phyloP scores from a whole-genome alignment of 2,329 filamentous ascomycete genomes.

The Hypoxylon sp. region DNA sequence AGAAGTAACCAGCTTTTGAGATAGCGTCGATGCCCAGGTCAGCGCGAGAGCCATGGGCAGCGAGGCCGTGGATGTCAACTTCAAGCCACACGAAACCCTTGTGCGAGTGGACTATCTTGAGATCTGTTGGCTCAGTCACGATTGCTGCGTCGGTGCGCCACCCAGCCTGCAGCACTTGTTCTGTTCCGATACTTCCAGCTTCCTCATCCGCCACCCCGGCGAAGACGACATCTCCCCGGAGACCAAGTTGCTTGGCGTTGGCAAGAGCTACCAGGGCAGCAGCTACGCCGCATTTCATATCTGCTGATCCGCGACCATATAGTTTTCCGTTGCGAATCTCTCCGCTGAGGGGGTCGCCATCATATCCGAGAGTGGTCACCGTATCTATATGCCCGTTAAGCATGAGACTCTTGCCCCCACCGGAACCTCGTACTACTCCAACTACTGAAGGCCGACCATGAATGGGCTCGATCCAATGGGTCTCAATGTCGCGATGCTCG shows the following conservation, averaged over 20 bases:
- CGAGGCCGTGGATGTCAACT: slow-evolving; percentile 59
- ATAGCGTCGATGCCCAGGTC: slow-evolving; percentile 67
- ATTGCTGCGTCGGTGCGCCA: slow-evolving; percentile 68
- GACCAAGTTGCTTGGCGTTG: slow-evolving; percentile 53
- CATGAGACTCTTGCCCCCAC: slow-evolving; percentile 65
- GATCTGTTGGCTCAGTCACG: slow-evolving; percentile 63
- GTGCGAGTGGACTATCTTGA: slow-evolving; percentile 61
- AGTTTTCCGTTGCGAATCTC: slow-evolving; percentile 57
- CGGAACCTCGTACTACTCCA: slow-evolving; percentile 62
- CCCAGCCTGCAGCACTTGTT: slow-evolving; percentile 64
- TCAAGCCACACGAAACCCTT: slow-evolving; percentile 66
- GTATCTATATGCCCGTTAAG: slow-evolving; percentile 69
- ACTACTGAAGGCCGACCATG: slow-evolving; percentile 66
- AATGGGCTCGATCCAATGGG: slow-evolving; percentile 63
- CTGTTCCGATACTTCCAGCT: slow-evolving; percentile 64
- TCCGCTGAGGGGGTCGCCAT: slow-evolving; percentile 62
- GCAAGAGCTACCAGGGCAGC: slow-evolving; percentile 61
- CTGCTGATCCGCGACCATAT: slow-evolving; percentile 63
- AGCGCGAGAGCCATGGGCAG: slow-evolving; percentile 61
- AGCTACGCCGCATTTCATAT: slow-evolving; percentile 68
- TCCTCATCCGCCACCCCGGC: slow-evolving; percentile 70
- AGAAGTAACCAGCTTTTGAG: slow-evolving; percentile 62
- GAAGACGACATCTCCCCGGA: slow-evolving; percentile 66
- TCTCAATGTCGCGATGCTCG: slow-evolving; percentile 65
- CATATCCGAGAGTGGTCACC: slow-evolving; percentile 64